Percentiles rank a stretch among this genome's conserved stretches.
These are phyloP conservation scores for Pholiota adiposa DNA, from an alignment of 1,284 basidiomycete species.

Conservation along the genomic window DNA sequence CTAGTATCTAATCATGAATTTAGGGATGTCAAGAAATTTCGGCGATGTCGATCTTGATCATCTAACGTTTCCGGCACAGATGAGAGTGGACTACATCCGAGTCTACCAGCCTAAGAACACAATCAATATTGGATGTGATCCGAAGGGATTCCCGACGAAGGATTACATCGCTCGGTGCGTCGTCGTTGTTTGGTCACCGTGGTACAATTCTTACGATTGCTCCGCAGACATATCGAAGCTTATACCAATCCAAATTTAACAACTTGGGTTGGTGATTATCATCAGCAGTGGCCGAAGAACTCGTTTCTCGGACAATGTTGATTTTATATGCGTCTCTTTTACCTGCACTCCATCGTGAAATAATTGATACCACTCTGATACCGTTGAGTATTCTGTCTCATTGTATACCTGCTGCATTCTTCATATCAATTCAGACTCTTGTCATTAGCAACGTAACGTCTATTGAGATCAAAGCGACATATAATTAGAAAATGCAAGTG, in stretches of 20 bases:
- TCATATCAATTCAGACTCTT: background rate
- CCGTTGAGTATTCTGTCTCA: background rate
- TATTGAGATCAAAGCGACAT: background rate
- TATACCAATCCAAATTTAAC: conserved; percentile 48
- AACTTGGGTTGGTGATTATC: conserved; percentile 43
- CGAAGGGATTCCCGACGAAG: conserved; percentile 67
- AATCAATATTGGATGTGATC: conserved; percentile 74
- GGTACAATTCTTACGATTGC: background rate
- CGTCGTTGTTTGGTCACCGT: background rate
- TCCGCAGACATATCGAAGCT: conserved; percentile 39
- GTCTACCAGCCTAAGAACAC: conserved; percentile 64
- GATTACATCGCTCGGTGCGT: conserved; percentile 60
- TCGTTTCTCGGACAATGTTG: conserved; percentile 37
- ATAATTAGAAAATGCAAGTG: background rate
- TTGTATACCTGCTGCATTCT: background rate
- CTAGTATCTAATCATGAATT: conserved; percentile 45
- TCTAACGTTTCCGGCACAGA: conserved; percentile 61
- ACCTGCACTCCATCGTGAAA: background rate
- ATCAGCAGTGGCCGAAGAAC: conserved; percentile 43
- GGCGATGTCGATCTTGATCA: conserved; percentile 55
- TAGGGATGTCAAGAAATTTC: conserved; percentile 47
- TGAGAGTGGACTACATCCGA: conserved; percentile 74
- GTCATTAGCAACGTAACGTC: background rate
- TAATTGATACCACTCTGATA: background rate
- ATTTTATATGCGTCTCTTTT: background rate